Base-by-base conservation (phyloP, 768 basidiomycete genomes). In the Trametes cubensis region DNA sequence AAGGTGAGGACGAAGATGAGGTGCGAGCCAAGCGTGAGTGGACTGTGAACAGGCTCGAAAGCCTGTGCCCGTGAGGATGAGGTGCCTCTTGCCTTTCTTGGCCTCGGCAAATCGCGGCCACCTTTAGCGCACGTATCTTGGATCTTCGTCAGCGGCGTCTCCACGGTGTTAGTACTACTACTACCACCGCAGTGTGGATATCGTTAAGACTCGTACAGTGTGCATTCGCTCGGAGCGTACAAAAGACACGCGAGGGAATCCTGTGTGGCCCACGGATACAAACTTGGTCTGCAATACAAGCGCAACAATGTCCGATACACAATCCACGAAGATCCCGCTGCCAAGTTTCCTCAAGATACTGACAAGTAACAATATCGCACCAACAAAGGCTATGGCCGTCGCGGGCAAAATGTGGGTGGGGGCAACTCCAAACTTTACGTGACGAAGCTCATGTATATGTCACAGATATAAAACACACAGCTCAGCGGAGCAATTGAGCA, bases 391-490 rank as follows among this genome's bases (percentile, higher is more conserved):
- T 15, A 92, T 94, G 81, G 74, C 78, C 15, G 73, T 89, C 25
- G 82, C 90, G 40, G 81, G 82, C 59, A 90, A 90, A 80, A 79
- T 89, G 90, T 89, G 61, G 61, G 82, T 74, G 50, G 11, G 14
- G 49, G 34, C 21, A 17, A 38, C 14, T 11, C 47, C 18, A 50
- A 26, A 42, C 42, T 30, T 18, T 58, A 48, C 17, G 1, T 26
- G 40, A 21, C n/a, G 4, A 41, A 7, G 11, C 50, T 46, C 3
- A 40, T 26, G 20, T 54, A 21, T 34, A 21, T 34, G 13, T 14
- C 49, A 28, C 34, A 93, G 91, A 64, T 93, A 90, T 74, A 91
- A 89, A 69, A 78, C 84, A 23, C 81, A 80, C 69, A 87, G 86
- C 67, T 88, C 90, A 0, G 80, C 84, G 5, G 72, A 79, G 18